These are phyloP conservation scores for Rhodotorula sp. DNA, from an alignment of 1,284 basidiomycete species.

Conservation along the genomic window DNA sequence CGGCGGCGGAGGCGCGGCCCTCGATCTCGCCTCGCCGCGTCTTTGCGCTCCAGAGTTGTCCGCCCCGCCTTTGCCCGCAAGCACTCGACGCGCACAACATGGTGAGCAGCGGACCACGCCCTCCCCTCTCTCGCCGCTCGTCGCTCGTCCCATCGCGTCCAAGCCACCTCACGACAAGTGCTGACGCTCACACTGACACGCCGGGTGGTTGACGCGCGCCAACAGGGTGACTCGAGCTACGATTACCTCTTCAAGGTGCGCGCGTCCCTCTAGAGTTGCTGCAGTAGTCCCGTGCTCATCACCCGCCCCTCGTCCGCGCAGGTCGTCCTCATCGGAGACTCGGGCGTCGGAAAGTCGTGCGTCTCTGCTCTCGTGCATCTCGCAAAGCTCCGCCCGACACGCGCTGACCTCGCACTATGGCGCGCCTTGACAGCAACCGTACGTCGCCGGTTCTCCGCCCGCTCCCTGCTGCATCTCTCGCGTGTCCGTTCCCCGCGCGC, in stretches of 20 bases:
- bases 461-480: background rate
- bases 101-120: no score
- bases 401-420: background rate
- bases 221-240: slow-evolving; percentile 56
- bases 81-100: no score
- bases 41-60: no score
- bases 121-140: no score
- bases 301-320: slow-evolving; percentile 49
- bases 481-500: background rate
- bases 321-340: slow-evolving; percentile 98
- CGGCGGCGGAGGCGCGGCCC: background rate
- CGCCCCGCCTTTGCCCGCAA: no score
- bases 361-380: slow-evolving; percentile 39
- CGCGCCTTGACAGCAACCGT: slow-evolving; percentile 50
- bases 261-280: no score
- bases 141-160: background rate
- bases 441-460: slow-evolving; percentile 38
- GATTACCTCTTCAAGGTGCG: slow-evolving; percentile 93
- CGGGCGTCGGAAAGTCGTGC: slow-evolving; percentile 92
- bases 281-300: background rate
- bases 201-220: no score
- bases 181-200: background rate
- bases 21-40: background rate
- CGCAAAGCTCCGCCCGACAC: accelerated
- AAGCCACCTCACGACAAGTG: background rate